These are phyloP conservation scores for Hypomontagnella submonticulosa DNA, from an alignment of 495 filamentous ascomycete genomes.

Conservation along the genomic window DNA sequence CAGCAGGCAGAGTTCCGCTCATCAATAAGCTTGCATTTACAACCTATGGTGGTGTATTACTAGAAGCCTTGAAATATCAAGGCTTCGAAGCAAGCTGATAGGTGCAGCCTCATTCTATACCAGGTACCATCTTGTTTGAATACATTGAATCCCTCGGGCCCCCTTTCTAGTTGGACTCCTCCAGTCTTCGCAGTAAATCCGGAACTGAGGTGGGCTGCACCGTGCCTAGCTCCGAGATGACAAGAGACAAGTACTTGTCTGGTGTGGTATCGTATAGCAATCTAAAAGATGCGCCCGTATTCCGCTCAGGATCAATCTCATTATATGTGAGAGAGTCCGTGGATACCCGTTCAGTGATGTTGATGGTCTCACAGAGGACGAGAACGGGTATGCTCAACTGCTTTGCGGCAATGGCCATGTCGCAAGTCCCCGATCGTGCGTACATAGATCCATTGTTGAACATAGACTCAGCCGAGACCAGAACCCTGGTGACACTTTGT, in stretches of 20 bases:
- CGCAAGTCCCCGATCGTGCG: conserved; percentile 85
- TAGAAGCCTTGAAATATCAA: conserved; percentile 14
- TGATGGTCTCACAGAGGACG: conserved; percentile 93
- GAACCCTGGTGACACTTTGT: conserved; percentile 78
- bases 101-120: conserved; percentile 9
- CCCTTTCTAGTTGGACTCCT: conserved; percentile 57
- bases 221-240: conserved; percentile 91
- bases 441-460: conserved; percentile 90
- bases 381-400: conserved; percentile 81
- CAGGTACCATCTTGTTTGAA: conserved; percentile 18
- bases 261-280: conserved; percentile 95
- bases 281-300: conserved; percentile 73
- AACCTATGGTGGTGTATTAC: conserved; percentile 3
- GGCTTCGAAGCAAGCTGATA: conserved; percentile 4
- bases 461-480: conserved; percentile 90
- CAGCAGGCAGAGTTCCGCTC: conserved; percentile 3
- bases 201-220: conserved; percentile 87
- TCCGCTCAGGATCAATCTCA: conserved; percentile 76
- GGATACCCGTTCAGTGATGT: conserved; percentile 91
- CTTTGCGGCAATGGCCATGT: conserved; percentile 87
- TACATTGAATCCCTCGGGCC: conserved; percentile 26
- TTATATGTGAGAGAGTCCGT: conserved; percentile 93
- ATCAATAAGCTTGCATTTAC: conserved; percentile 20
- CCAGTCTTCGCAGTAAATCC: conserved; percentile 59
- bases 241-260: conserved; percentile 85